Conservation (phyloP, 345 rosid species). For the Orychophragmus violaceus region DNA sequence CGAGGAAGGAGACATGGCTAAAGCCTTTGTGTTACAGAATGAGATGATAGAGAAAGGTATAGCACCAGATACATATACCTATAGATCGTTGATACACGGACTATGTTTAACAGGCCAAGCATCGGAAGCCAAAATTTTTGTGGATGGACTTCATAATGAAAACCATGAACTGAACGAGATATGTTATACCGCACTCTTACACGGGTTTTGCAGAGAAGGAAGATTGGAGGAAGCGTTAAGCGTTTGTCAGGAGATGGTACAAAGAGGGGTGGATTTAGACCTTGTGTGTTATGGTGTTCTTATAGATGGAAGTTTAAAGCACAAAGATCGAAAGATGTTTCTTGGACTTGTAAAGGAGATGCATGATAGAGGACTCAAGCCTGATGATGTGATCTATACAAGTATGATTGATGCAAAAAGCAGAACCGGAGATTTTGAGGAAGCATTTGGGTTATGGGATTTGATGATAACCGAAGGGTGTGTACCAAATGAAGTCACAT, state of each 20-base stretch:
- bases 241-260: constrained; percentile 61
- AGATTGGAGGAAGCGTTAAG: constrained; percentile 57
- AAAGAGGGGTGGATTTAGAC: constrained; percentile 75
- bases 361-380: constrained; percentile 56
- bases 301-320: constrained; percentile 64
- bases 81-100: constrained; percentile 67
- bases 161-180: constrained; percentile 63
- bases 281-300: constrained; percentile 77
- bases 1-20: constrained; percentile 44
- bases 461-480: constrained; percentile 70
- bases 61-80: constrained; percentile 76
- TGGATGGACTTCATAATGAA: constrained; percentile 56
- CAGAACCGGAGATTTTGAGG: constrained; percentile 63
- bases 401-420: constrained; percentile 79
- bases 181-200: constrained; percentile 71
- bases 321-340: constrained; percentile 41
- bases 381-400: constrained; percentile 69
- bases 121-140: constrained; percentile 63
- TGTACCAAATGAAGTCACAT: constrained; percentile 69
- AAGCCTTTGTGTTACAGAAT: constrained; percentile 55
- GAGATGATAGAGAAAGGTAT: constrained; percentile 73
- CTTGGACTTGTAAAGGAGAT: constrained; percentile 58
- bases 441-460: constrained; percentile 68
- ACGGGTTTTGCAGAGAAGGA: constrained; percentile 84
- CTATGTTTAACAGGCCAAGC: constrained; percentile 64